Conservation (phyloP, 306 rosid species). For the Delonix regia region DNA sequence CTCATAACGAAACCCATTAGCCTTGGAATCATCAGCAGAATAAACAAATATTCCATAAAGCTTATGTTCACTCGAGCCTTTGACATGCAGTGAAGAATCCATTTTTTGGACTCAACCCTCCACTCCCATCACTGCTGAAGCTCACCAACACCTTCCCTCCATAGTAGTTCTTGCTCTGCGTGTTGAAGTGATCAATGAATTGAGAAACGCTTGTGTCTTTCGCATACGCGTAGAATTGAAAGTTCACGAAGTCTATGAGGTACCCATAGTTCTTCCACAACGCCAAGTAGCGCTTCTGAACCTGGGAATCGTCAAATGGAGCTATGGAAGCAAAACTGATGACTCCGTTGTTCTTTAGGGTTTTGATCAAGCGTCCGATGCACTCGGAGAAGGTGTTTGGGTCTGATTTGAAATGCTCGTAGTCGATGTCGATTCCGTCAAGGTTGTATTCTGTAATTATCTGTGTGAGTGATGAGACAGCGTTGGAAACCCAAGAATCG, state of each 20-base stretch:
- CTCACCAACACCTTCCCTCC: conserved; percentile 77
- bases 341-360: conserved; percentile 56
- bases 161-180: conserved; percentile 58
- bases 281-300: conserved; percentile 69
- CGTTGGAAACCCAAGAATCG: conserved; percentile 82
- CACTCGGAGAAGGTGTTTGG: conserved; percentile 69
- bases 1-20: conserved; percentile 66
- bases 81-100: conserved; percentile 74
- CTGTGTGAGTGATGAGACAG: conserved; percentile 71
- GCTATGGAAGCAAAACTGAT: conserved; percentile 79
- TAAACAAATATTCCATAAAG: conserved; percentile 80
- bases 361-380: conserved; percentile 58
- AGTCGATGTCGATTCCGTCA: conserved; percentile 81
- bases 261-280: conserved; percentile 71
- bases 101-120: conserved; percentile 57
- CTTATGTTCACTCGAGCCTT: conserved; percentile 43
- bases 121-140: conserved; percentile 61
- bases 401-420: conserved; percentile 69
- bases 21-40: conserved; percentile 85
- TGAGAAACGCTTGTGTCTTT: conserved; percentile 62
- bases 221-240: conserved; percentile 85
- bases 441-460: conserved; percentile 62
- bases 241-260: conserved; percentile 77
- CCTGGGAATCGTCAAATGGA: conserved; percentile 68
- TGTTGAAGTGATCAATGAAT: conserved; percentile 58